A percentile compares a stretch with the other conserved stretches of the same genome.
Evolutionary conservation across 2,329 filamentous ascomycete genomes (phyloP).

Genomic region (Trichoderma sp.): DNA sequence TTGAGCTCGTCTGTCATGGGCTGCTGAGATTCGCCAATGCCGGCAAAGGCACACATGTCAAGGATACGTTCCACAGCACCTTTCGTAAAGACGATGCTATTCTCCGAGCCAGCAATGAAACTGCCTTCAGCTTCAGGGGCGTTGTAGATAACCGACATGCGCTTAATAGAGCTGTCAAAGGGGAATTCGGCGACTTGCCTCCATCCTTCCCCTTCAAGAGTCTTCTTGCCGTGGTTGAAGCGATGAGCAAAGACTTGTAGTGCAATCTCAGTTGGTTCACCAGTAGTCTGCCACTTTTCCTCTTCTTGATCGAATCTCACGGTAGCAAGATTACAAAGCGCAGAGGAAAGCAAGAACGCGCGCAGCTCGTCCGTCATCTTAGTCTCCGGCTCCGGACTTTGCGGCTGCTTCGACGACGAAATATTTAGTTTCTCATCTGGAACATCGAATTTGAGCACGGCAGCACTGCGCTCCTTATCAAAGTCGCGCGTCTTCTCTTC

Average conservation of each 20-base stretch:
- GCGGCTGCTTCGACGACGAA: slow-evolving; percentile 31
- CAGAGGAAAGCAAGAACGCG: slow-evolving; percentile 53
- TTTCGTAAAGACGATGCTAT: slow-evolving; percentile 59
- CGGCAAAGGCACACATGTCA: slow-evolving; percentile 53
- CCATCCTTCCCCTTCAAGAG: slow-evolving; percentile 54
- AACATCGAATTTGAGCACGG: slow-evolving; percentile 61
- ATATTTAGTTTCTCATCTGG: slow-evolving; percentile 54
- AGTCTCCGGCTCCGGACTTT: slow-evolving; percentile 37
- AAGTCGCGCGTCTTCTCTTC: slow-evolving; percentile 43
- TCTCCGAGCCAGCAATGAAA: slow-evolving; percentile 40
- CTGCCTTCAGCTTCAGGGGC: slow-evolving; percentile 41
- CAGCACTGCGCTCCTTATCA: slow-evolving; percentile 58
- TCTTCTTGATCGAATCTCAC: slow-evolving; percentile 55
- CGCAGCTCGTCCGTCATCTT: slow-evolving; percentile 50
- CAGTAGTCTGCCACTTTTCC: slow-evolving; percentile 62
- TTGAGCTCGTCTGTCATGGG: slow-evolving; percentile 52
- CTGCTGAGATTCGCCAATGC: slow-evolving; percentile 42
- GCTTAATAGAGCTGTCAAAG: slow-evolving; percentile 77
- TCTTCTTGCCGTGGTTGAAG: slow-evolving; percentile 59
- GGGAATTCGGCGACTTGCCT: slow-evolving; percentile 68
- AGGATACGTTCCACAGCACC: slow-evolving; percentile 61
- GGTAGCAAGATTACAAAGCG: slow-evolving; percentile 65
- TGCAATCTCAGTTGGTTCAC: slow-evolving; percentile 73
- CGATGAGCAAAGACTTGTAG: slow-evolving; percentile 72
- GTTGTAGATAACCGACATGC: slow-evolving; percentile 74